Base-by-base conservation (phyloP, 129 eudicot species). In the Pittosporum tobira region DNA sequence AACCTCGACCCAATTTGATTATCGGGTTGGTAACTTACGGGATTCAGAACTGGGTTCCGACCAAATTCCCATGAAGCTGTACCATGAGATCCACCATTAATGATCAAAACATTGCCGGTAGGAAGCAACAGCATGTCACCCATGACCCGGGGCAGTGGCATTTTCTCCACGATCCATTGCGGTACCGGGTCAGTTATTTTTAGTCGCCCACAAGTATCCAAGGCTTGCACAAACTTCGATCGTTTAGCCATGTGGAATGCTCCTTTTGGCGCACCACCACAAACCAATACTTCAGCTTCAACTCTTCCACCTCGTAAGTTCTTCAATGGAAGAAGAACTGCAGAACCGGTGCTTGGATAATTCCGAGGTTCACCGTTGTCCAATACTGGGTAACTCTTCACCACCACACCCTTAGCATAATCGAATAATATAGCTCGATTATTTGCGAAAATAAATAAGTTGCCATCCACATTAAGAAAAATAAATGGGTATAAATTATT, bases 401-500 rank as follows among this genome's bases (percentile, higher is more conserved):
- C 77, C 34, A 87, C 88, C 16, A 24, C 52, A 24, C 59, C 47
- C 1, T 45, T n/a, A n/a, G n/a, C n/a, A n/a, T n/a, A n/a, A n/a
- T n/a, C n/a, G n/a, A n/a, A n/a, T n/a, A n/a, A n/a, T n/a, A n/a
- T n/a, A n/a, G n/a, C n/a, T n/a, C n/a, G n/a, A n/a, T n/a, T n/a
- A n/a, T n/a, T n/a, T n/a, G n/a, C n/a, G n/a, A n/a, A n/a, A n/a
- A n/a, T n/a, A n/a, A n/a, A n/a, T n/a, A n/a, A n/a, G n/a, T n/a
- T 68, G 0, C 96, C 96, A 19, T 87, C 96, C 8, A 61, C 61
- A 27, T 83, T 79, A 20, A 83, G 65, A 52, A 79, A 77, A 21
- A 87, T 88, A 61, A 79, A 87, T 3, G 96, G 95, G 73, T 87
- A 87, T 28, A 87, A 59, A 46, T 87, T 87, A 43, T 87, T 80